phyloP scores from a whole-genome alignment of 2,329 filamentous ascomycete species.

The Cercospora sp. region DNA sequence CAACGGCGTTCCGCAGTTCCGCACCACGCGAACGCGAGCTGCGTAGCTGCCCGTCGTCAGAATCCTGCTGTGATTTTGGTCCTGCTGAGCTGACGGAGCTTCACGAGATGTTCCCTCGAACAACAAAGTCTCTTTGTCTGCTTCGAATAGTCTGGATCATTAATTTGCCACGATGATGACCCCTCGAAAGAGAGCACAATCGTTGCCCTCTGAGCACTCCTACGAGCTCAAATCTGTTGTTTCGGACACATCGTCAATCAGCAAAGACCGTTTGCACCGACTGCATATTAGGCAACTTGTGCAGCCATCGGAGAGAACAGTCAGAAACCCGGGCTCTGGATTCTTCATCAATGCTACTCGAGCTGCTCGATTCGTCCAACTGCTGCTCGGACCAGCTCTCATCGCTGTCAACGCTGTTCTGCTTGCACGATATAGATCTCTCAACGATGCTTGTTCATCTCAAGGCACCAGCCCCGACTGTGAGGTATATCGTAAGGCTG shows the following conservation, averaged over 20 bases:
- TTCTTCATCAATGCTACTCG: neutral
- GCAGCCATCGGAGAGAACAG: neutral
- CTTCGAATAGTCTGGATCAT: neutral
- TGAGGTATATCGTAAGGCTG: neutral
- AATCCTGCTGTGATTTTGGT: neutral
- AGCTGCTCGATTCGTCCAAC: neutral
- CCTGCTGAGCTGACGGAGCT: neutral
- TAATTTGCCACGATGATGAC: neutral
- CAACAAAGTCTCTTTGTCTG: neutral
- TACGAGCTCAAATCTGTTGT: neutral
- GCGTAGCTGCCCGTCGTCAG: neutral
- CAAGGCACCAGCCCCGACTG: neutral
- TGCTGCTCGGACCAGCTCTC: neutral
- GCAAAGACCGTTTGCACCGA: neutral
- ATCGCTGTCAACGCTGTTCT: neutral
- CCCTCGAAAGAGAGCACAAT: neutral
- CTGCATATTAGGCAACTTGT: neutral
- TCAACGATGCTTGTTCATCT: neutral
- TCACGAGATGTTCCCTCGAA: neutral
- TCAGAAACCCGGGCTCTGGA: neutral
- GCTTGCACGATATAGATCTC: neutral
- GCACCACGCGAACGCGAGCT: neutral
- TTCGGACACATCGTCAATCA: neutral
- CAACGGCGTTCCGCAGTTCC: neutral
- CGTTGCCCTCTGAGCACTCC: neutral